Conservation (phyloP, 352 stramenopile genomes). For the Detonula confervacea region DNA sequence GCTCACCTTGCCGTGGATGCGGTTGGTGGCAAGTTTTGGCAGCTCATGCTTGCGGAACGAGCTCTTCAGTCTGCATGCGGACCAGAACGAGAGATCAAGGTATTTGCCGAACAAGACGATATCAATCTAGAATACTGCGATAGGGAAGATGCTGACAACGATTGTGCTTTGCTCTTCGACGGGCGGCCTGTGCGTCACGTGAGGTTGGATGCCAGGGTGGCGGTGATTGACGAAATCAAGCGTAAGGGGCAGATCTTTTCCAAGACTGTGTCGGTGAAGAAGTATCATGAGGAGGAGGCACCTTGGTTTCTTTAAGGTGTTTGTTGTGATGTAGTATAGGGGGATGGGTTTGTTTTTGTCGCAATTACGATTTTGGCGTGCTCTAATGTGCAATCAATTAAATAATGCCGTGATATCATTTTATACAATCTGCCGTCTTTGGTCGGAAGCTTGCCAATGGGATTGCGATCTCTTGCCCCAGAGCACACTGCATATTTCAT, state of each 20-base stretch:
- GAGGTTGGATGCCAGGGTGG: constrained; percentile 76
- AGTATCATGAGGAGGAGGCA: constrained; percentile 71
- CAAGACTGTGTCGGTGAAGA: constrained; percentile 65
- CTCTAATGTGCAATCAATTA: too few species aligned
- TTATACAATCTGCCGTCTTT: too few species aligned
- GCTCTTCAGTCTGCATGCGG: constrained; percentile 81
- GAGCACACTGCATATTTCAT: too few species aligned
- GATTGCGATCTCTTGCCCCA: too few species aligned
- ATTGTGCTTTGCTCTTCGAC: constrained; percentile 76
- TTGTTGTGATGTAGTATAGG: too few species aligned
- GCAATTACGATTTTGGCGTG: too few species aligned
- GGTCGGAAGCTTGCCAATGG: too few species aligned
- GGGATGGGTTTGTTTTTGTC: too few species aligned
- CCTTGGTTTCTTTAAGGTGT: constrained; percentile 82
- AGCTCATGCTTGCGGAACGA: constrained; percentile 82
- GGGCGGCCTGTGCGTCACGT: constrained; percentile 81
- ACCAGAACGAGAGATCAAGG: constrained; percentile 77
- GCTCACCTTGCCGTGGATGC: constrained; percentile 83
- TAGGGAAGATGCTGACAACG: constrained; percentile 69
- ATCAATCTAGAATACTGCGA: constrained; percentile 85
- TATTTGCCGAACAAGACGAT: constrained; percentile 80
- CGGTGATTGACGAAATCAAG: constrained; percentile 73
- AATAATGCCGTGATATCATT: too few species aligned
- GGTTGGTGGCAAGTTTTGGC: constrained; percentile 83
- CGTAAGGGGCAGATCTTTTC: constrained; percentile 53